Evolutionary conservation across 1,284 basidiomycete genomes (phyloP), one percentile per base, ranked within the genome.

Genomic region (Trametes polyzona): DNA sequence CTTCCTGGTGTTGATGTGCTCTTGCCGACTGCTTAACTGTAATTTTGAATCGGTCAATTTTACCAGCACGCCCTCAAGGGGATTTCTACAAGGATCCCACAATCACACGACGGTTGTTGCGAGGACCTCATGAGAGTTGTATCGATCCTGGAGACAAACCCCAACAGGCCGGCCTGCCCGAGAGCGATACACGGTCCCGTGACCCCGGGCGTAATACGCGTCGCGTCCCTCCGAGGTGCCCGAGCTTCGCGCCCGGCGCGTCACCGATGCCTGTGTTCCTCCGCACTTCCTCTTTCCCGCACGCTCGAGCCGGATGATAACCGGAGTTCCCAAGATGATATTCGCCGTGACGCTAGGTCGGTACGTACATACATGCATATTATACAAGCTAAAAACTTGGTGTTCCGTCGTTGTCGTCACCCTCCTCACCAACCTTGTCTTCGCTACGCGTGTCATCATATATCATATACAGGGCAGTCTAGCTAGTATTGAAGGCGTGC

Each of bases 311-410:
- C n/a, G n/a, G n/a, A n/a, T n/a, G n/a, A n/a, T n/a, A 19, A 27
- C 32, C 32, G 33, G 29, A 12, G 33, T 55, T 55, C 46, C 53
- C 53, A 55, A 55, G 46, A 47, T 48, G 30, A 36, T 39, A 48
- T 55, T 55, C 14, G 9, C 46, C 23, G 24, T 8, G 41, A 43
- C 11, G 32, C 40, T 48, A n/a, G 14, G 33, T 35, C 12, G 11
- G 26, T 42, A n/a, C 53, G 32, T 55, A 48, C 53, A 42, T 48
- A 55, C 53, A 47, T 35, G 26, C 29, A 30, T 55, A 55, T 48
- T 55, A 53, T 53, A 55, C 53, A 55, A 55, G 53, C 53, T 40
- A 39, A n/a, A n/a, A n/a, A n/a, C n/a, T n/a, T n/a, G n/a, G n/a
- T n/a, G n/a, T n/a, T n/a, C n/a, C n/a, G n/a, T n/a, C n/a, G n/a